Conservation (phyloP, 2,329 filamentous ascomycete genomes). For the Curvularia lunata region DNA sequence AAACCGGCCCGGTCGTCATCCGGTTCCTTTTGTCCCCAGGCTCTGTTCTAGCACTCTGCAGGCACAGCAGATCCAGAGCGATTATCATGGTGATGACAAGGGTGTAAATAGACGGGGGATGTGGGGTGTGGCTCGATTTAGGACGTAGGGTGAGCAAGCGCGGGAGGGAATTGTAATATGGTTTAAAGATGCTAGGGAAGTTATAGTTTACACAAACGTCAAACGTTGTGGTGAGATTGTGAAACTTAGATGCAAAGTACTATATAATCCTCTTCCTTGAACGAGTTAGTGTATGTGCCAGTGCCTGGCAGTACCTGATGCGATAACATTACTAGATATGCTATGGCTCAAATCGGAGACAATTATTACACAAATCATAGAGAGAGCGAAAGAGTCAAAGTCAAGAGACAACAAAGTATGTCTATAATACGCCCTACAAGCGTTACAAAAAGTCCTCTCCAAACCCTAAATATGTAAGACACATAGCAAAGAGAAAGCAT, state of each 20-base stretch:
- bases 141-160: background rate
- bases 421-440: background rate
- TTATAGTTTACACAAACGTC: no score
- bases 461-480: background rate
- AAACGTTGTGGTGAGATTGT: no score
- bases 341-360: no score
- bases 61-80: background rate
- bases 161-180: background rate
- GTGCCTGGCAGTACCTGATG: no score
- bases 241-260: no score
- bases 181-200: background rate
- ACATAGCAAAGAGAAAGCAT: background rate
- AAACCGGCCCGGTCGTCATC: background rate
- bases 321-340: no score
- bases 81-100: background rate
- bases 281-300: no score
- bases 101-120: background rate
- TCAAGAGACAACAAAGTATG: background rate
- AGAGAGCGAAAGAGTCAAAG: no score
- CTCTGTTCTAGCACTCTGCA: background rate
- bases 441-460: background rate
- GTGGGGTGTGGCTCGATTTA: background rate
- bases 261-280: no score
- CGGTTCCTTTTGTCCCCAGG: background rate
- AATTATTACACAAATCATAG: no score